These are phyloP conservation scores for Sugiyamaella pinicola DNA, from an alignment of 1,139 yeast species.

Conservation along the genomic window DNA sequence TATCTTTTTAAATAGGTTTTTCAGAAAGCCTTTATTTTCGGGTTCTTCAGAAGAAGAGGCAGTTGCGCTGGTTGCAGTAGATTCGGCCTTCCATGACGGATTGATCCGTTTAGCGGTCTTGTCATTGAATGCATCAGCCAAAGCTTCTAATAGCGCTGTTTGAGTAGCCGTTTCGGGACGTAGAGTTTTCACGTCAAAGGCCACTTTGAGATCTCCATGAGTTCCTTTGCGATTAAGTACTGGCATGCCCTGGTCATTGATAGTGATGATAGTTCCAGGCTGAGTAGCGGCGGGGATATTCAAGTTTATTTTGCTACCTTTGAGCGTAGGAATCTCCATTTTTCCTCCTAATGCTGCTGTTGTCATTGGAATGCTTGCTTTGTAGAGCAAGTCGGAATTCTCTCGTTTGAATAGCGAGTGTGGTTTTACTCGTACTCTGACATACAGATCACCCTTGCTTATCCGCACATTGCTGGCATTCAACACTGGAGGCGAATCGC, in stretches of 20 bases:
- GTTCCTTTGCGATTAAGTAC: slow-evolving; percentile 53
- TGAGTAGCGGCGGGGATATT: slow-evolving; percentile 89
- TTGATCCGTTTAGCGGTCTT: slow-evolving; percentile 70
- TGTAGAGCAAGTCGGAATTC: slow-evolving; percentile 64
- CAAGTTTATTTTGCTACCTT: slow-evolving; percentile 56
- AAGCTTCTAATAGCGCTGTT: slow-evolving; percentile 87
- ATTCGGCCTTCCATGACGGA: slow-evolving; percentile 38
- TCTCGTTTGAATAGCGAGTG: slow-evolving; percentile 71
- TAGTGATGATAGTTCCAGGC: slow-evolving; percentile 68
- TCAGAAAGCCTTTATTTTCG: slow-evolving; percentile 32
- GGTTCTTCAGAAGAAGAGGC: slow-evolving; percentile 14
- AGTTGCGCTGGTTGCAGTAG: not conserved
- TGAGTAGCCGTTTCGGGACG: slow-evolving; percentile 85
- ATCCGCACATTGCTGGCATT: slow-evolving; percentile 53
- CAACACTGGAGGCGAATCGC: slow-evolving; percentile 74
- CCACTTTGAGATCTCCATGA: slow-evolving; percentile 74
- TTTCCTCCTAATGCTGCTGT: slow-evolving; percentile 97
- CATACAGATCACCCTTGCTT: slow-evolving; percentile 82
- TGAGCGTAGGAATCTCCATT: slow-evolving; percentile 80
- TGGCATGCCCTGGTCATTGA: slow-evolving; percentile 91
- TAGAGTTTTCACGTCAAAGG: slow-evolving; percentile 68
- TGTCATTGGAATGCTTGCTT: slow-evolving; percentile 79
- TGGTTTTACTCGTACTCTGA: slow-evolving; percentile 73
- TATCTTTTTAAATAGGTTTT: slow-evolving; percentile 37
- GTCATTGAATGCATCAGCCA: slow-evolving; percentile 89